Conservation (phyloP, 768 basidiomycete genomes). For the Phlebiopsis gigantea region DNA sequence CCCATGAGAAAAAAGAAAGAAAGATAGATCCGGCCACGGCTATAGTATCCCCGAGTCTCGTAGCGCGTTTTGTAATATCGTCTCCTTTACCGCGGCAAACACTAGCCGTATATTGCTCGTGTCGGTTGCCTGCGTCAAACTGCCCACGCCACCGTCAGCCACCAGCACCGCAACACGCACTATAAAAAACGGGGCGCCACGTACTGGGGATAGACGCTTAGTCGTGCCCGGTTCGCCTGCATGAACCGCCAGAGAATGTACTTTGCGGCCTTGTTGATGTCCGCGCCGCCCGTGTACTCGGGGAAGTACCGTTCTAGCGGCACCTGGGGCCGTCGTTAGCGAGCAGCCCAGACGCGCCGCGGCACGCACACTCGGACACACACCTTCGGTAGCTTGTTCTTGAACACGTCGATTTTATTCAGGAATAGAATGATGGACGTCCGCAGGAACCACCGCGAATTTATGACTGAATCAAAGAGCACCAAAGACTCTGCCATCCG, state of each 20-base stretch:
- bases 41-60: conserved; percentile 82
- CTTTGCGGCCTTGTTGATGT: conserved; percentile 92
- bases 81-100: conserved; percentile 88
- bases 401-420: conserved; percentile 76
- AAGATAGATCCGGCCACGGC: background rate
- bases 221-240: conserved; percentile 77
- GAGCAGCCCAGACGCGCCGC: too few species aligned
- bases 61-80: conserved; percentile 85
- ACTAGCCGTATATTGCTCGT: conserved; percentile 79
- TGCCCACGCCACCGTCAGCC: conserved; percentile 21
- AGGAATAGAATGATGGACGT: conserved; percentile 64
- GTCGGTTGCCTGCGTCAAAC: conserved; percentile 86
- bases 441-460: conserved; percentile 71
- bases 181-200: conserved; percentile 25
- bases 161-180: background rate
- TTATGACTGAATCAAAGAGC: conserved; percentile 74
- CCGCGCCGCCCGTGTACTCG: conserved; percentile 83
- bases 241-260: conserved; percentile 95
- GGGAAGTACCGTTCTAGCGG: conserved; percentile 79
- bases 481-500: conserved; percentile 72
- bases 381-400: conserved; percentile 60
- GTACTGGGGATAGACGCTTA: conserved; percentile 90
- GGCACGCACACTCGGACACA: background rate
- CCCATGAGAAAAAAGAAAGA: background rate
- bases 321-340: too few species aligned